Evolutionary conservation across 2,329 filamentous ascomycete genomes (phyloP), one percentile per base, ranked within the genome.

Genomic region (Alternaria arbusti): DNA sequence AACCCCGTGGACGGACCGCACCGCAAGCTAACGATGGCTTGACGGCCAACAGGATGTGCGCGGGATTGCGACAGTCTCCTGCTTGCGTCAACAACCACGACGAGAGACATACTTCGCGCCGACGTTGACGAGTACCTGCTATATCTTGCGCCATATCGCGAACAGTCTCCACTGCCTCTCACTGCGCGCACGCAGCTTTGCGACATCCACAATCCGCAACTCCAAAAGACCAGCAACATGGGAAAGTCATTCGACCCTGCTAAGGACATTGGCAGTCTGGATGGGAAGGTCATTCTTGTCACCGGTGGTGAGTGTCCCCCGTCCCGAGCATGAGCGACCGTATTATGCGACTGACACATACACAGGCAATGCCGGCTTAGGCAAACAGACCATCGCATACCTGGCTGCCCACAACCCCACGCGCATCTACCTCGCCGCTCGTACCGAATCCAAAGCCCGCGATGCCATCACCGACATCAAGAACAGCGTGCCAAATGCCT

Each of bases 381-480:
- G 84, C 52, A 82, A 82, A 59, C 80, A 83, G 69, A 80, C 82
- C 25, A 74, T 85, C 40, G 71, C 77, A 43, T 80, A 82, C 46
- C 79, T 85, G 28, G 78, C 82, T 25, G 75, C 78, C 6, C 83
- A 85, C 69, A 77, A 79, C 6, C 84, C 84, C 10, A 49, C 73
- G 7, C 74, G 78, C 8, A 83, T 87, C 67, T 85, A 82, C 71
- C 79, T 87, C 65, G 81, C 80, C 28, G 82, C 82, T 1, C 81
- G 84, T 60, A 82, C 76, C 28, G 70, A 75, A 13, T 78, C 77
- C 49, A 83, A 82, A 70, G 83, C 82, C 28, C 60, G 74, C 12
- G 67, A 76, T n/a, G 77, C 82, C 20, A 82, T 84, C 59, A 54
- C 72, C 20, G 75, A 80, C n/a, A 76, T 84, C 68, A 75, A 79